Evolutionary conservation across 768 basidiomycete species (phyloP), one percentile per base, ranked within the genome.

Genomic region (Suillus sp.): DNA sequence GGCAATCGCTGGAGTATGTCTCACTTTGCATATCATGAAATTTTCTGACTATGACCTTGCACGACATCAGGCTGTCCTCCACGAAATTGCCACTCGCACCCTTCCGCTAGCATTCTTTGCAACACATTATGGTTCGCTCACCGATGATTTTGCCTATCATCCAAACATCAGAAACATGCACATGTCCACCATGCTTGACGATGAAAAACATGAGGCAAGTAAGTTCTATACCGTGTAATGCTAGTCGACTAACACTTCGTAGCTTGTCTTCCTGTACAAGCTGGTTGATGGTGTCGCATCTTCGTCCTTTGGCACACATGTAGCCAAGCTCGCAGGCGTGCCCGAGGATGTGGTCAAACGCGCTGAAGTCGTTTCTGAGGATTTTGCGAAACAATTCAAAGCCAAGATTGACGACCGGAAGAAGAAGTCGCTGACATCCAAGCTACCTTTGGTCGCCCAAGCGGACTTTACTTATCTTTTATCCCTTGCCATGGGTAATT

Each of bases 191-290:
- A 81, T 92, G 55, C 91, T 99, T 8, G 93, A 98, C 68, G 95
- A 98, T 58, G 91, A 93, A 66, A 93, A 92, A 72, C 86, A 90
- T 60, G 92, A 93, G 79, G 95, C 92, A 66, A 50, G 81, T 72
- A 16, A 37, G 11, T 35, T 13, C 50, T 5, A 35, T 35, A 4
- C 40, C 18, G 1, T 25, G 25, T 30, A 5, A 51, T 27, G 2
- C 30, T 42, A 16, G 42, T 56, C 40, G 22, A 30, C n/a, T 60
- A 37, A 61, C 10, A 61, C 53, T 60, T 61, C 37, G 0, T 68
- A 96, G 92, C 87, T 97, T 45, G 85, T 95, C 22, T 99, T 98
- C 81, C 81, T 98, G 22, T 99, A 96, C 81, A 97, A 98, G 78
- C 87, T 99, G 37, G 86, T 96, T 54, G 86, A 89, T 35, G 93